Evolutionary conservation across 179 eudicot genomes (phyloP).

Genomic region (Silene noctiflora): DNA sequence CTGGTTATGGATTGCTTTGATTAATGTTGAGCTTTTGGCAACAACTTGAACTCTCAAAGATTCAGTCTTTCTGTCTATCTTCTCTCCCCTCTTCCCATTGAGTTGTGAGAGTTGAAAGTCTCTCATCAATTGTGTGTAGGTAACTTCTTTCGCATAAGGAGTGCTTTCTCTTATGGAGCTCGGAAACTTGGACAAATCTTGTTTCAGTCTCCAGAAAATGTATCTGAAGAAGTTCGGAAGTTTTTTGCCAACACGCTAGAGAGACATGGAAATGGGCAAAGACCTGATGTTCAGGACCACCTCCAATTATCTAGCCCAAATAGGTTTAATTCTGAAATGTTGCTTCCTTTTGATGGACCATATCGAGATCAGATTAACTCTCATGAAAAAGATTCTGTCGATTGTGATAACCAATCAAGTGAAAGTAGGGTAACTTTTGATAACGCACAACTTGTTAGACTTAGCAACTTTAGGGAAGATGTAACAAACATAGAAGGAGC

Average conservation of each 20-base stretch:
- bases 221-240: conserved; percentile 54
- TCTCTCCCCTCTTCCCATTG: neutral
- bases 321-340: conserved; percentile 25
- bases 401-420: conserved; percentile 13
- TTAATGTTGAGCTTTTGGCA: neutral
- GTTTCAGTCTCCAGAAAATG: conserved; percentile 44
- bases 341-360: conserved; percentile 19
- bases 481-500: conserved; percentile 17
- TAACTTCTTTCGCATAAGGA: conserved; percentile 76
- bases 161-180: conserved; percentile 88
- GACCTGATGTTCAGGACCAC: conserved; percentile 71
- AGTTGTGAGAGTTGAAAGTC: neutral
- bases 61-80: neutral
- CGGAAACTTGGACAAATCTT: conserved; percentile 71
- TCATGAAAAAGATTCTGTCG: conserved; percentile 23
- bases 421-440: conserved; percentile 21
- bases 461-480: conserved; percentile 11
- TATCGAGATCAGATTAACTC: conserved; percentile 29
- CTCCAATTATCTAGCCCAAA: conserved; percentile 24
- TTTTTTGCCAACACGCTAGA: conserved; percentile 78
- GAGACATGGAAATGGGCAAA: conserved; percentile 70
- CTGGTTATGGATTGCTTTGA: neutral
- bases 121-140: conserved; percentile 39
- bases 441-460: conserved; percentile 10
- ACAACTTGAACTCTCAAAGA: neutral